Base-by-base conservation (phyloP, 169 alveolate genomes). In the Plasmodium coatneyi region DNA sequence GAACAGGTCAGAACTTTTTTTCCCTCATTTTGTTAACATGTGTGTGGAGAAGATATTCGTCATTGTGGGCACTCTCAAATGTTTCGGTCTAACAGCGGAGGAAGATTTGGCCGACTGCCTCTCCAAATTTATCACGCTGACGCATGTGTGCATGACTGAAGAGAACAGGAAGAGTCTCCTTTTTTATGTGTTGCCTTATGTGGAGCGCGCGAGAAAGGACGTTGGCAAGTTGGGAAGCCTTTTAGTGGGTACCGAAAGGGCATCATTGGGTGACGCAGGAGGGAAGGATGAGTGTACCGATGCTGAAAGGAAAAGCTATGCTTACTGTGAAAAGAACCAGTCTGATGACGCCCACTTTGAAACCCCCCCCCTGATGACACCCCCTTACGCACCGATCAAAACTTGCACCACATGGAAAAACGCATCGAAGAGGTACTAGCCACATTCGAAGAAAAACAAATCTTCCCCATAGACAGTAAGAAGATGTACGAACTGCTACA, bases 121-220 rank as follows among this genome's bases (percentile, higher is more conserved):
- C 36, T 80, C 92, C 41, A 91, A 70, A 19, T 39, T 91, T 76
- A 25, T 91, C n/a, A 16, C 72, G 16, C 28, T 49, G 28, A 81
- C 95, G 16, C 91, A 81, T 71, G 30, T 43, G 19, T 25, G 72
- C 36, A 80, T 91, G 34, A 82, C 19, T 36, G 74, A 70, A 5
- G 92, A 91, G 76, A 80, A 91, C 52, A 81, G 41, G 82, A 80
- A 81, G 76, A 91, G 74, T 25, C 30, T 91, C 36, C 71, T 71
- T 46, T 14, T 91, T 9, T 91, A 76, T 49, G 43, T 91, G 32
- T 1, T 91, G 56, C 95, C 95, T 28, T 91, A 66, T 78, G 30
- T 80, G 16, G 74, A 91, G 82, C 19, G 49, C 4, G 46, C n/a
- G 52, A 89, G 71, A 72, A 2, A 22, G 0, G 34, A n/a, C 28